Evolutionary conservation across 305 asterid species (phyloP), one percentile per base, ranked within the genome.

Genomic region (Fraxinus velutina): DNA sequence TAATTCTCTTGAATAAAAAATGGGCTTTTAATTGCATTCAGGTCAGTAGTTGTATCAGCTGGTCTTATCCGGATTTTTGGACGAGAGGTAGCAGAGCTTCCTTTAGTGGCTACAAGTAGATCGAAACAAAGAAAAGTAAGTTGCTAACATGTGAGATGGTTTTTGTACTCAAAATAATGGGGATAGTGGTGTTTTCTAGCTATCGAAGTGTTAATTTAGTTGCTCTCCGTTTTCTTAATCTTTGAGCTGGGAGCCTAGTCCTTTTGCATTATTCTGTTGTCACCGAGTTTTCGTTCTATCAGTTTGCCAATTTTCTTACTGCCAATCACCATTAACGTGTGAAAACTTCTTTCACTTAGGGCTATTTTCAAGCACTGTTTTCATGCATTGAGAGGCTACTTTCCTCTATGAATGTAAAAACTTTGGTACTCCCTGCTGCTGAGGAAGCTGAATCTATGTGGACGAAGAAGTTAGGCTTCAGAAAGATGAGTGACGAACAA

Each of bases 371-470:
- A 85, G 98, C 98, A 12, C 81, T 96, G 73, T 96, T 96, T 89
- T 90, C 90, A 27, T 96, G 97, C 87, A 93, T 96, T 50, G 98
- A 96, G 92, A 77, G 82, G 81, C 83, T 96, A 82, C 91, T 96
- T 72, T 84, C 86, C 15, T 91, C 98, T 77, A 83, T 96, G 98
- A 86, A 81, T 62, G 98, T 96, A 80, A 91, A 90, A 83, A 90
- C 81, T 87, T 89, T 96, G 82, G 99, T 94, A 78, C 92, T 96
- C 76, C 99, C 99, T 78, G 98, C 99, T 83, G 98, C 99, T 50
- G 98, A 89, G 89, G 98, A 96, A 87, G 99, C 99, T 76, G 97
- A 96, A 86, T 91, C 97, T 76, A 96, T 96, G 89, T 96, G 99
- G 99, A 89, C 91, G 5, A 94, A 93, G 85, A 96, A 91, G 89